Base-by-base conservation (phyloP, 768 basidiomycete species). In the Tylopilus subfusipes region DNA sequence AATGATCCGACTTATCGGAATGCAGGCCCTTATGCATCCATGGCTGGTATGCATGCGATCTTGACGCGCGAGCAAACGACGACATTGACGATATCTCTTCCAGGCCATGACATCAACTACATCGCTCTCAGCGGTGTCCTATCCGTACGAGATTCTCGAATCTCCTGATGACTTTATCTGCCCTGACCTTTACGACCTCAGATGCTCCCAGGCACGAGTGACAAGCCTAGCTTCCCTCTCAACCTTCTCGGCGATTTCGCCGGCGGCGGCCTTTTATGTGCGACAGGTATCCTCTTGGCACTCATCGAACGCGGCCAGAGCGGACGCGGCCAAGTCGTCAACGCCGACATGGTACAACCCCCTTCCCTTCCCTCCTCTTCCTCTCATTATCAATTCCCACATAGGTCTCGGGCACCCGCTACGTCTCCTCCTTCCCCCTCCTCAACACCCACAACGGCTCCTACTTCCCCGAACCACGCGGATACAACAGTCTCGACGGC, bases 81-180 rank as follows among this genome's bases (percentile, higher is more conserved):
- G 9, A 50, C 18, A 25, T 36, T 46, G 42, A 53, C n/a, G 33
- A 21, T 25, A 19, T 30, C 53, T 19, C 39, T 19, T 12, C 19
- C 42, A 84, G 90, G 90, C 18, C 90, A 93, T 64, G 90, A 93
- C 64, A 80, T 93, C 52, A 93, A 92, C 67, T 93, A 91, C 65
- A 77, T 91, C 13, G 90, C 90, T 16, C 74, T 89, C 31, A 90
- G 86, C 54, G 90, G 90, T 0, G 76, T 86, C 4, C 71, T 92
- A 10, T 81, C 87, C 10, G 88, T 88, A 59, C 29, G 75, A 40
- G 73, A 48, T 31, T 2, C 16, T 29, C 10, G 14, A 43, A 34
- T 36, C 29, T 22, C 4, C 29, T 33, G 9, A 39, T 13, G 5
- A 14, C 19, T 21, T 6, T 24, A 11, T 31, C 21, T 31, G 22